A percentile compares a stretch with the other conserved stretches of the same genome.
These are phyloP conservation scores for Rhizophora mangle DNA, from an alignment of 345 rosid genomes.

Conservation along the genomic window DNA sequence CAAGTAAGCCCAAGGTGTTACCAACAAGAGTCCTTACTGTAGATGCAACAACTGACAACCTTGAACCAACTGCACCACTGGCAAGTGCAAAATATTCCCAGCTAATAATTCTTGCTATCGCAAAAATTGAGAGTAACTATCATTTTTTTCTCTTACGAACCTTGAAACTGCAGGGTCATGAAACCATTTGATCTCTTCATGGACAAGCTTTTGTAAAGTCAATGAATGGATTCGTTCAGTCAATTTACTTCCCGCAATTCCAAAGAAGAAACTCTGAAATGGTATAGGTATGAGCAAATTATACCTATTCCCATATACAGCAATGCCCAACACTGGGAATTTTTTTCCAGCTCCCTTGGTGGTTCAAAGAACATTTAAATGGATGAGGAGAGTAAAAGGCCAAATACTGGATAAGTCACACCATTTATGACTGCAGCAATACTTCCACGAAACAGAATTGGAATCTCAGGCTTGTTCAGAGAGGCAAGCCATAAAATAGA, in stretches of 20 bases:
- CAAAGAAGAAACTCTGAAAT: slow-evolving; percentile 63
- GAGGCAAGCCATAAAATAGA: slow-evolving; percentile 56
- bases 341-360: slow-evolving; percentile 37
- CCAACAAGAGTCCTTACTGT: slow-evolving; percentile 50
- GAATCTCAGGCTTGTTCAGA: slow-evolving; percentile 68
- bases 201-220: slow-evolving; percentile 73
- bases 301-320: slow-evolving; percentile 43
- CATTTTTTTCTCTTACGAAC: slow-evolving; percentile 18
- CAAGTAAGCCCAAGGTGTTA: slow-evolving; percentile 47
- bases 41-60: slow-evolving; percentile 62
- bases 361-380: slow-evolving; percentile 67
- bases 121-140: not conserved
- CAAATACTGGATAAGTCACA: slow-evolving; percentile 62
- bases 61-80: slow-evolving; percentile 67
- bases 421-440: slow-evolving; percentile 66
- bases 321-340: slow-evolving; percentile 56
- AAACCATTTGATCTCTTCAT: slow-evolving; percentile 83
- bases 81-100: not conserved
- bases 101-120: not conserved
- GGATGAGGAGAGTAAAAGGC: slow-evolving; percentile 60
- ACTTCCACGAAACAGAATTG: slow-evolving; percentile 50
- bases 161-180: slow-evolving; percentile 75
- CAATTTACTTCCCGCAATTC: slow-evolving; percentile 78
- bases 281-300: slow-evolving; percentile 40
- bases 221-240: slow-evolving; percentile 61